These are phyloP conservation scores for Corinectria fuckeliana DNA, from an alignment of 2,329 filamentous ascomycete species.

Conservation along the genomic window DNA sequence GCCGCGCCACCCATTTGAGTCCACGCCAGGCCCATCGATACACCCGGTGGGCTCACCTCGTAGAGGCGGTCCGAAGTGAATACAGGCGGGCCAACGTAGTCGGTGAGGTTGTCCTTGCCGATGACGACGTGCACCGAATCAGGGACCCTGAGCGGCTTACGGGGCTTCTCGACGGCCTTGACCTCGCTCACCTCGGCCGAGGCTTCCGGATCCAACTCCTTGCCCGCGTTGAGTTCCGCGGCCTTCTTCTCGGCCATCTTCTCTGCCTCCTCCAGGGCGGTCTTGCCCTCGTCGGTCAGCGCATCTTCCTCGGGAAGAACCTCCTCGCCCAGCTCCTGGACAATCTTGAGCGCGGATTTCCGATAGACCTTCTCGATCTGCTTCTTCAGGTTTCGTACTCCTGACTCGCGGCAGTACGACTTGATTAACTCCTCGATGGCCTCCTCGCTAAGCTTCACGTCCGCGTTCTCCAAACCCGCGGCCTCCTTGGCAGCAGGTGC, in stretches of 20 bases:
- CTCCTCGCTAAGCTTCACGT: slow-evolving; percentile 84
- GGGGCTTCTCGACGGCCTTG: slow-evolving; percentile 68
- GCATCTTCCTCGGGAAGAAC: slow-evolving; percentile 81
- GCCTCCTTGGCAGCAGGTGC: slow-evolving; percentile 94
- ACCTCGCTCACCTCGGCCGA: slow-evolving; percentile 44
- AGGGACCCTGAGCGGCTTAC: slow-evolving; percentile 81
- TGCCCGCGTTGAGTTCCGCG: slow-evolving; percentile 56
- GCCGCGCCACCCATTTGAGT: slow-evolving; percentile 96
- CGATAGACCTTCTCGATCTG: slow-evolving; percentile 99
- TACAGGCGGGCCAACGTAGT: slow-evolving; percentile 94
- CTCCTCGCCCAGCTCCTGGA: slow-evolving; percentile 89
- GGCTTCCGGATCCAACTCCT: slow-evolving; percentile 35
- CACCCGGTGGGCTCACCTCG: slow-evolving; percentile 89
- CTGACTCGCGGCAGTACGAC: slow-evolving; percentile 96
- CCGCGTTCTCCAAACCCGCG: slow-evolving; percentile 86
- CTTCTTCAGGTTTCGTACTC: slow-evolving; percentile 97
- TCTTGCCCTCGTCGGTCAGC: slow-evolving; percentile 84
- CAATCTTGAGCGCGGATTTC: slow-evolving; percentile 96
- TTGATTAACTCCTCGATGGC: slow-evolving; percentile 98
- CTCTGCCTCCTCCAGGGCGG: slow-evolving; percentile 71
- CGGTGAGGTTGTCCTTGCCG: slow-evolving; percentile 87
- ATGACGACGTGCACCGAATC: slow-evolving; percentile 87
- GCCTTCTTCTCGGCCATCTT: slow-evolving; percentile 80
- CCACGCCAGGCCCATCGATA: slow-evolving; percentile 98
- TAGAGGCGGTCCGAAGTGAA: slow-evolving; percentile 97